These are phyloP conservation scores for Anisodus acutangulus DNA, from an alignment of 257 asterid species.

Conservation along the genomic window DNA sequence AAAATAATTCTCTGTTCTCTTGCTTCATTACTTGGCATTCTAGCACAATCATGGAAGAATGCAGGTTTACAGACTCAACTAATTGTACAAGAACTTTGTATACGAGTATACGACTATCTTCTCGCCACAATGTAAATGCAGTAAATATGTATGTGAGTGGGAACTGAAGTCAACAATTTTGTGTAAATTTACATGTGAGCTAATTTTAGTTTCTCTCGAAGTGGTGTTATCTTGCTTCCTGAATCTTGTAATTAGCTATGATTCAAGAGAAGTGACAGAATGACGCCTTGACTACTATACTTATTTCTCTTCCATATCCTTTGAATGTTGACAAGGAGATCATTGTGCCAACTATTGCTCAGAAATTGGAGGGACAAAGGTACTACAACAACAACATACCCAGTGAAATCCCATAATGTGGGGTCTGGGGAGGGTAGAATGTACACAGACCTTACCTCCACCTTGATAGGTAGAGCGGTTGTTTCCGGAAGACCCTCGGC, in stretches of 20 bases:
- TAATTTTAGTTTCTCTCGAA: slow-evolving; percentile 20
- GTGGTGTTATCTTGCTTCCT: slow-evolving; percentile 16
- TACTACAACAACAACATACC: neutral
- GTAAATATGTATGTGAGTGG: slow-evolving; percentile 17
- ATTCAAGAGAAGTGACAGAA: slow-evolving; percentile 1
- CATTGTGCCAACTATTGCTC: neutral
- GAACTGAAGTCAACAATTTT: slow-evolving; percentile 13
- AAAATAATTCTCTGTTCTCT: slow-evolving; percentile 46
- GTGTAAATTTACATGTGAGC: slow-evolving; percentile 22
- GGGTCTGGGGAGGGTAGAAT: no score
- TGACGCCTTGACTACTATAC: neutral
- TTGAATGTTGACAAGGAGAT: neutral
- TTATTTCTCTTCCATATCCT: no score
- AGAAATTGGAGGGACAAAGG: neutral
- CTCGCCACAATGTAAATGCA: neutral
- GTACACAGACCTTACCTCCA: no score
- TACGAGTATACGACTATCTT: neutral
- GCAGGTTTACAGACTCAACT: neutral
- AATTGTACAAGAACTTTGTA: neutral
- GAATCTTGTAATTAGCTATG: slow-evolving; percentile 24
- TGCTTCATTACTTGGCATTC: slow-evolving; percentile 23
- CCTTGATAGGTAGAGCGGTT: no score
- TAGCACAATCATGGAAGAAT: slow-evolving; percentile 2
- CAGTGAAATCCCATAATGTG: no score
- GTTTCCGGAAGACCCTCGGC: no score